Evolutionary conservation across 2,329 filamentous ascomycete species (phyloP).

Genomic region (Colletotrichum australisinense): DNA sequence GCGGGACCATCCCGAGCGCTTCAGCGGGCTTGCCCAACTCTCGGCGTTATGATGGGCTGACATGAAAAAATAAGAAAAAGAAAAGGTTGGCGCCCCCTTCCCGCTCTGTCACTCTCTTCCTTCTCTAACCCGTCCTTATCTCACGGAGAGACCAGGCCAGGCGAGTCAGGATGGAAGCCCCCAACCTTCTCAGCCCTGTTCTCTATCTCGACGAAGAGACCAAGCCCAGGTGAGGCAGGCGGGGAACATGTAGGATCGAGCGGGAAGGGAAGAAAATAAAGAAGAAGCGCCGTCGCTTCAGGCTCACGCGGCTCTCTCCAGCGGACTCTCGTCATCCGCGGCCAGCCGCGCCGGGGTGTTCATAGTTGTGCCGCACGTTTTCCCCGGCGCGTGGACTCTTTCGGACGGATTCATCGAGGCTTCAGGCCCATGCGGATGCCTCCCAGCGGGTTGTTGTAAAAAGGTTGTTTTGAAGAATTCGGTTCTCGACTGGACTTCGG

Average conservation of each 20-base stretch:
- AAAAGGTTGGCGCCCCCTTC: conserved; percentile 5
- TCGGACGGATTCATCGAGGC: conserved; percentile 41
- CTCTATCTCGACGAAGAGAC: conserved; percentile 29
- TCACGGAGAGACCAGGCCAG: conserved; percentile 24
- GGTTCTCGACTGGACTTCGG: conserved; percentile 23
- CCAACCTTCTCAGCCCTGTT: conserved; percentile 26
- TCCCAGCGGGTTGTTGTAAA: conserved; percentile 22
- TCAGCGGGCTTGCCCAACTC: conserved; percentile 46
- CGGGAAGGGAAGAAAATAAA: background rate
- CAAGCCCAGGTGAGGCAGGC: conserved; percentile 25
- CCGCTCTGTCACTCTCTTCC: conserved; percentile 3
- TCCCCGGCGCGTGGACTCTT: conserved; percentile 30
- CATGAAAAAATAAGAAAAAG: conserved; percentile 25
- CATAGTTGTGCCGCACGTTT: background rate
- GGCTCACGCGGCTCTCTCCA: conserved; percentile 35
- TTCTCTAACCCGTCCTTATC: conserved; percentile 21
- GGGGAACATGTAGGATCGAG: background rate
- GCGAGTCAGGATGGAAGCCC: conserved; percentile 10
- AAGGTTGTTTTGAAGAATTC: background rate
- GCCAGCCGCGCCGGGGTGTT: conserved; percentile 9
- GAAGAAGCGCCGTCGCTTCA: conserved; percentile 34
- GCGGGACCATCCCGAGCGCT: conserved; percentile 35
- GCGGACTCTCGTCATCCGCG: conserved; percentile 36
- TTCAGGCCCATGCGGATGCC: conserved; percentile 32
- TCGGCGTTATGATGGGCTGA: conserved; percentile 49